Conservation (phyloP, 345 rosid genomes). For the Dovyalis caffra region DNA sequence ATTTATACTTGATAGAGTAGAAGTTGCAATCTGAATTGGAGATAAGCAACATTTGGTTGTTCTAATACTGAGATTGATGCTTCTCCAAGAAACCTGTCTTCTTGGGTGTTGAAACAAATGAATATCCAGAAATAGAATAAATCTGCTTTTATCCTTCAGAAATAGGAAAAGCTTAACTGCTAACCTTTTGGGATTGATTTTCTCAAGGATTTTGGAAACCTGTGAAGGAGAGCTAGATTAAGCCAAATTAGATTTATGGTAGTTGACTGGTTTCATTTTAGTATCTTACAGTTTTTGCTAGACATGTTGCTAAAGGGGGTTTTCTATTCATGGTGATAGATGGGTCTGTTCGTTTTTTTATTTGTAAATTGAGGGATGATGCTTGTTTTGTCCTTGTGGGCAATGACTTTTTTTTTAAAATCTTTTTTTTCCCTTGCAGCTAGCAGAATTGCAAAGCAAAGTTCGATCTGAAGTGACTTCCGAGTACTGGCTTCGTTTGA, state of each 20-base stretch:
- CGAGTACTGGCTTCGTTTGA: conserved; percentile 76
- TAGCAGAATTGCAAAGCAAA: conserved; percentile 75
- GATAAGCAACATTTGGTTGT: background rate
- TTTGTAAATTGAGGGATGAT: conserved; percentile 30
- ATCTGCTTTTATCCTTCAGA: background rate
- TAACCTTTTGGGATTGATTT: background rate
- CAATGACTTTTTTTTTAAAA: conserved; percentile 30
- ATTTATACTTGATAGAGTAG: background rate
- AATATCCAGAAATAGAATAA: background rate
- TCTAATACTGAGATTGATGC: background rate
- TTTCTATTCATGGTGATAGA: conserved; percentile 9
- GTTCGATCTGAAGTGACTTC: conserved; percentile 80
- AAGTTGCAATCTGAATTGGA: background rate
- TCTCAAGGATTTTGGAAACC: background rate
- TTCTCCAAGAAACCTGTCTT: background rate
- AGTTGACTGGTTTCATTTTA: background rate
- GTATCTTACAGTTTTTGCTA: background rate
- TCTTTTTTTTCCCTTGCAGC: conserved; percentile 53
- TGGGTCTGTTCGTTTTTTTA: conserved; percentile 8
- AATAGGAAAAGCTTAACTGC: background rate
- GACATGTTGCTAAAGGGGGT: conserved; percentile 6
- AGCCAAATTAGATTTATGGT: conserved; percentile 6
- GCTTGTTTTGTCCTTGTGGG: conserved; percentile 30
- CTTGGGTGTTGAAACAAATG: background rate
- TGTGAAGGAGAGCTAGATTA: conserved; percentile 3